A percentile compares a stretch with the other conserved stretches of the same genome.
Conservation (phyloP, 2,329 filamentous ascomycete species). For the Spiromastix sp. region DNA sequence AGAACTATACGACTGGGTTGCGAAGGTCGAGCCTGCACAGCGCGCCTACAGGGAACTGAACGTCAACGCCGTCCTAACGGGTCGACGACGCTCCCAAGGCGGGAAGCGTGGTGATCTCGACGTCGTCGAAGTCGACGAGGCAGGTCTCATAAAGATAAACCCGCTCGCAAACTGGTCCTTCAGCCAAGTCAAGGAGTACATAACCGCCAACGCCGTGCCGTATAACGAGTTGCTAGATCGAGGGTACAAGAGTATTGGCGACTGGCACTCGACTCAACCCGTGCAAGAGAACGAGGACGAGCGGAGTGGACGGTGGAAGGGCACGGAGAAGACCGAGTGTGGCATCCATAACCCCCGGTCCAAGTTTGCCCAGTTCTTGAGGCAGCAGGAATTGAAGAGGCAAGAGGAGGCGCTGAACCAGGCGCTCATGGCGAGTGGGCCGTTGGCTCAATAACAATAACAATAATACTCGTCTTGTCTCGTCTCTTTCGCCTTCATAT, state of each 20-base stretch:
- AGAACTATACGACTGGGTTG: slow-evolving; percentile 90
- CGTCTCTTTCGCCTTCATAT: not conserved
- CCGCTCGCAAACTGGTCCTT: slow-evolving; percentile 93
- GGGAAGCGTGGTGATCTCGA: slow-evolving; percentile 83
- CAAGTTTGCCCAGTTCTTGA: slow-evolving; percentile 76
- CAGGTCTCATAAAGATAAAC: slow-evolving; percentile 93
- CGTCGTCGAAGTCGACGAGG: slow-evolving; percentile 86
- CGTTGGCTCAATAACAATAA: not conserved
- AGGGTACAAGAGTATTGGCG: slow-evolving; percentile 96
- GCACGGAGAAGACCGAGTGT: slow-evolving; percentile 90
- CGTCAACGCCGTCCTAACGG: slow-evolving; percentile 85
- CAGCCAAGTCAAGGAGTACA: slow-evolving; percentile 76
- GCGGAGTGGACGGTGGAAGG: slow-evolving; percentile 94
- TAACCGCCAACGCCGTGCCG: slow-evolving; percentile 75
- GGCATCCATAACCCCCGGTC: slow-evolving; percentile 98
- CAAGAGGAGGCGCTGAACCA: slow-evolving; percentile 45
- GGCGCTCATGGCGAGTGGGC: slow-evolving; percentile 23
- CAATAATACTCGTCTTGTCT: not conserved
- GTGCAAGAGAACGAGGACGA: slow-evolving; percentile 90
- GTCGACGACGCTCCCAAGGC: slow-evolving; percentile 82
- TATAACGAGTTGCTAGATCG: slow-evolving; percentile 86
- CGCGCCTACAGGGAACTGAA: slow-evolving; percentile 79
- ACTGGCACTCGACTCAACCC: slow-evolving; percentile 94
- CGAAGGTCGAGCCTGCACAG: slow-evolving; percentile 94
- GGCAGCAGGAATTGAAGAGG: slow-evolving; percentile 60